These are phyloP conservation scores for Apophysomyces variabilis DNA, from an alignment of 371 early-diverging fungal species.

Conservation along the genomic window DNA sequence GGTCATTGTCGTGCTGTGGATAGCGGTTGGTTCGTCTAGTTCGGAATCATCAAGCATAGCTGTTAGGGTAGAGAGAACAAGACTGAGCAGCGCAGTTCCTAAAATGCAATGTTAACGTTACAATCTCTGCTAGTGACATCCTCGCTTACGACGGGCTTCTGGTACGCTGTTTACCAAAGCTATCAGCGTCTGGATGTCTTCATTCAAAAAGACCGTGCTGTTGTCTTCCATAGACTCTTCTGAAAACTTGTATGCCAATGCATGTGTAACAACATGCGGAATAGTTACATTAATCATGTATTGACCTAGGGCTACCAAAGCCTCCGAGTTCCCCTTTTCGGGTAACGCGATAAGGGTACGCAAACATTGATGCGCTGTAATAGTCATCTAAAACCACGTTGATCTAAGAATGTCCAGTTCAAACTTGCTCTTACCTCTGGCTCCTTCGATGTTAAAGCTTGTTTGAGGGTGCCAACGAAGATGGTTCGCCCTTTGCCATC, in stretches of 20 bases:
- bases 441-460: constrained; percentile 29
- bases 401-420: neutral
- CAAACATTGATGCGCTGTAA: constrained; percentile 55
- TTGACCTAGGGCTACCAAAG: constrained; percentile 36
- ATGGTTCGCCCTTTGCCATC: constrained; percentile 25
- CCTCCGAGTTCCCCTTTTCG: constrained; percentile 30
- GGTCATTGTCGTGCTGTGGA: constrained; percentile 37
- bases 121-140: constrained; percentile 13
- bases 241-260: constrained; percentile 26
- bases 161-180: constrained; percentile 28
- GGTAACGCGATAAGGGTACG: constrained; percentile 51
- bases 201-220: constrained; percentile 26
- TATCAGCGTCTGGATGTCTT: constrained; percentile 52
- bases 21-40: constrained; percentile 25
- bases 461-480: constrained; percentile 34
- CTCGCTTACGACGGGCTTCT: constrained; percentile 44
- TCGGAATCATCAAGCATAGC: constrained; percentile 43
- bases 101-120: constrained; percentile 4
- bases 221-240: constrained; percentile 17
- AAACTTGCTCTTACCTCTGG: constrained; percentile 27
- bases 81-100: constrained; percentile 24
- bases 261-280: constrained; percentile 36
- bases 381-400: constrained; percentile 28
- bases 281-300: constrained; percentile 31
- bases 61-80: constrained; percentile 47